Base-by-base conservation (phyloP, 495 filamentous ascomycete genomes). In the Trichocladium uniseriatum region DNA sequence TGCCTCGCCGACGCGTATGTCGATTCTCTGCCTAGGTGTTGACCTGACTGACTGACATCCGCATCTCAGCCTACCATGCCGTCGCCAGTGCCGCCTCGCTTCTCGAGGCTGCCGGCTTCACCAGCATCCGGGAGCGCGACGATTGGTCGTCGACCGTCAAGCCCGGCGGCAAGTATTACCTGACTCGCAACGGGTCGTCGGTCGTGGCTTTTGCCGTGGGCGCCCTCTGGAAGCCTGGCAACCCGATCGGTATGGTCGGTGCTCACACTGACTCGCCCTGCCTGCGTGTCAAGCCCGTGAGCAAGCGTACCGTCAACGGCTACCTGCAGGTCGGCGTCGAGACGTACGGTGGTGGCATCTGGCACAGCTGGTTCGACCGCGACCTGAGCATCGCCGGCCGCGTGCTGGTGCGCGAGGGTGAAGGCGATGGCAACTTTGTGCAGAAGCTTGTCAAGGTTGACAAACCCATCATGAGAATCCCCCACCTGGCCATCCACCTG, bases 271-370 rank as follows among this genome's bases (percentile, higher is more conserved):
- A 99, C 66, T 97, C 91, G 5, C 87, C 87, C 0, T 86, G 84
- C 43, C 75, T 97, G 39, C 82, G 92, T 39, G 69, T 99, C 56
- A 99, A 99, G 70, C 92, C 92, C 4, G 80, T 92, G 28, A 94
- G 88, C 69, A 94, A 89, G 72, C 92, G 90, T 68, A 68, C 63
- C 51, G 66, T 65, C 43, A 86, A 86, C 53, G 89, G 91, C n/a
- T 99, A 89, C 68, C 62, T 96, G 40, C 92, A 99, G 67, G 85
- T 97, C 37, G 92, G 89, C 42, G 89, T 95, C 40, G 92, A 99
- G 72, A 90, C 87, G 10, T 99, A 99, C 61, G 92, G 94, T 51
- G 89, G 89, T 34, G 94, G 92, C 28, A 72, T 82, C 42, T 84
- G 80, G 80, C 82, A 85, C 62, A 83, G 77, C 34, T 87, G 91